Evolutionary conservation across 345 rosid species (phyloP), one percentile per base, ranked within the genome.

Genomic region (Corchorus olitorius): DNA sequence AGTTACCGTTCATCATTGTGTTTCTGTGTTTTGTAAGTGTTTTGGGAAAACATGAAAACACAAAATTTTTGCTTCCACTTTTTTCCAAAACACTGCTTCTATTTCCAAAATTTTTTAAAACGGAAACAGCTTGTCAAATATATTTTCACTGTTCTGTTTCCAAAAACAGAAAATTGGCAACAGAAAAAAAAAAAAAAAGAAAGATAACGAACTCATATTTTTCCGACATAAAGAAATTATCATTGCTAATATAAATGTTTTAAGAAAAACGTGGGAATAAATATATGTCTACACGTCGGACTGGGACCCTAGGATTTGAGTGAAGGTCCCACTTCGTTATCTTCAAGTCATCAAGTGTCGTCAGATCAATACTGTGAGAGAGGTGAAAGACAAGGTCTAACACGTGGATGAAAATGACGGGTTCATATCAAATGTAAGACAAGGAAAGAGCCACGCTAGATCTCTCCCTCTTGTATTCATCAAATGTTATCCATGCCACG

Each of bases 341-440:
- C 58, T 27, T 59, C 1, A 50, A 14, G 54, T 33, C 56, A 69
- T 33, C 22, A 69, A 69, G 6, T 41, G 77, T 73, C 66, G 61
- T 6, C 53, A 1, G 5, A 6, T 27, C 27, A 27, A 27, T 0
- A 27, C 27, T 27, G 27, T 27, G 8, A 66, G 33, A 10, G 11
- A 39, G 39, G 2, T 1, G 60, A 37, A 35, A 9, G 55, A 46
- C 68, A 35, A 13, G 37, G 8, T 17, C 4, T 68, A 13, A 35
- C 65, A 78, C 75, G 81, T 72, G 83, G 75, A 17, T 22, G 77
- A 72, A 39, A 39, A 12, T 7, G 75, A 77, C 48, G 22, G 67
- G 64, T 10, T 41, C 2, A 34, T 33, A 70, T 9, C 14, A 55
- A 43, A 13, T 34, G 58, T 10, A 10, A 39, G 43, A 39, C 7